Base-by-base conservation (phyloP, 2,329 filamentous ascomycete genomes). In the Chaetomium olivaceum region DNA sequence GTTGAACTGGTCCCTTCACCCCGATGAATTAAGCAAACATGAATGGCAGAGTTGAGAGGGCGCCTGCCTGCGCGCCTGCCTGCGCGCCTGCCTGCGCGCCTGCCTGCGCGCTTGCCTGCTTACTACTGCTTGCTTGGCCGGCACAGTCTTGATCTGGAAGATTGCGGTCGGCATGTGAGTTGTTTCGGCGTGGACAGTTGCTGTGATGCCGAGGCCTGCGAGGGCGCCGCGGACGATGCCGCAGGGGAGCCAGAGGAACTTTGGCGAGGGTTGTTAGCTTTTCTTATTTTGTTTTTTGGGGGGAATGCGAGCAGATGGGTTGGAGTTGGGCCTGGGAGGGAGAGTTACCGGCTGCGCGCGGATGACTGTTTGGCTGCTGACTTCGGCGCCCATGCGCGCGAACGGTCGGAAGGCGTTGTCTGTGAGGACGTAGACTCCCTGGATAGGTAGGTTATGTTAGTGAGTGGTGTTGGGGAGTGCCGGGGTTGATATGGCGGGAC, bases 241-340 rank as follows among this genome's bases (percentile, higher is more conserved):
- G 72, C 93, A 96, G 8, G 95, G 95, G 74, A 98, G 97, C 86
- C 92, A 97, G 16, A 99, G 83, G 77, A 96, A 97, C 90, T 96
- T 63, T 67, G 14, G 21, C 11, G 14, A n/a, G n/a, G 9, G 2
- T 48, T 36, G 12, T 57, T 65, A 39, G 7, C 11, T 43, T 39
- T 63, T 57, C 31, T 36, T 12, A 12, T 14, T 36, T 36, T 3
- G 33, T 36, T 12, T 39, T 39, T 64, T 39, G 65, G 62, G 56
- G 55, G 54, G n/a, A n/a, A n/a, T n/a, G n/a, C n/a, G n/a, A n/a
- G n/a, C n/a, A n/a, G n/a, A n/a, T n/a, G n/a, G n/a, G n/a, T n/a
- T 46, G 31, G 21, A 16, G 2, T 21, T n/a, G 29, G 23, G 46
- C 1, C 3, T n/a, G 46, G 31, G 31, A 56, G 21, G 16, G 25